These are phyloP conservation scores for Sclerotinia nivalis DNA, from an alignment of 2,329 filamentous ascomycete species.

Conservation along the genomic window DNA sequence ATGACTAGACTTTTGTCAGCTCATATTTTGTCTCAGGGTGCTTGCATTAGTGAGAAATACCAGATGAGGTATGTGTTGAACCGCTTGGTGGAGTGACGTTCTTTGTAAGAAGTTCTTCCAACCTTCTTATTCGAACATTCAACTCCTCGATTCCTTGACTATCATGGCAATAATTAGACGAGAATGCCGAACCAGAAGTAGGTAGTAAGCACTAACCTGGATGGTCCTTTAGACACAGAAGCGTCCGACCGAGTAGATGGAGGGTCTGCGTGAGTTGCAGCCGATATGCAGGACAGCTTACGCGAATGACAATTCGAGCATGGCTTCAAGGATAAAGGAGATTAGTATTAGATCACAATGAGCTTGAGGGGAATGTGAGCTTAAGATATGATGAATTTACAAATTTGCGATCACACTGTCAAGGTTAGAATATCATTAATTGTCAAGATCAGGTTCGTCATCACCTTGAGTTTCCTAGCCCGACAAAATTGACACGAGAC, in stretches of 20 bases:
- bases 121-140: constrained; percentile 26
- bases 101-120: constrained; percentile 29
- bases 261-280: not conserved
- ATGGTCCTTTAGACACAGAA: not conserved
- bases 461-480: constrained; percentile 29
- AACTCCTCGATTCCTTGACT: constrained; percentile 30
- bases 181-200: too few relatives aligned
- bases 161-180: not conserved
- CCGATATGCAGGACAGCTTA: constrained; percentile 20
- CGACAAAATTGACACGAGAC: constrained; percentile 36
- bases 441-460: not conserved
- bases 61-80: not conserved
- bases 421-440: not conserved
- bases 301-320: constrained; percentile 36
- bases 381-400: too few relatives aligned
- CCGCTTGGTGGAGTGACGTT: not conserved
- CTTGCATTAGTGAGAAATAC: not conserved
- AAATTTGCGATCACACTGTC: constrained; percentile 33
- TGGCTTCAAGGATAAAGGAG: constrained; percentile 17
- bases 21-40: not conserved
- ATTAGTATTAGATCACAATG: too few relatives aligned
- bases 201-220: not conserved
- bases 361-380: too few relatives aligned
- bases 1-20: not conserved
- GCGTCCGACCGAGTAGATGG: not conserved